Conservation (phyloP, 2,329 filamentous ascomycete species). For the Coniochaeta sp. region DNA sequence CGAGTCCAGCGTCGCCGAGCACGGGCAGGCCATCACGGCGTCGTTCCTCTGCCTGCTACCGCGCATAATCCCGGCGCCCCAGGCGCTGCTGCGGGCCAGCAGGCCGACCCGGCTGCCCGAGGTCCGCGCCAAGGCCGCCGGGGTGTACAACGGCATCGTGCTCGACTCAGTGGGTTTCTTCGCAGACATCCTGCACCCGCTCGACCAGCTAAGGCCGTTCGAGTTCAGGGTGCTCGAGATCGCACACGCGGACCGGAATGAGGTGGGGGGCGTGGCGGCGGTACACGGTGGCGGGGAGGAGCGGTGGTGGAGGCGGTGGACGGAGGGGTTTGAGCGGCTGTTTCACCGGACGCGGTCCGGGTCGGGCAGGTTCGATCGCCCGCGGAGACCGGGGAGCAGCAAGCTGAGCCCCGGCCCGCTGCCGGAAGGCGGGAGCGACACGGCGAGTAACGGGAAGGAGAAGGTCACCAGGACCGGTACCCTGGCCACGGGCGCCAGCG, state of each 20-base stretch:
- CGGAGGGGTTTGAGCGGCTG: slow-evolving; percentile 5
- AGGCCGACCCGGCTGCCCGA: slow-evolving; percentile 50
- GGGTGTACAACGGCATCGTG: slow-evolving; percentile 49
- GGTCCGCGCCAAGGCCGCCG: slow-evolving; percentile 45
- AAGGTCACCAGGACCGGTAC: background rate
- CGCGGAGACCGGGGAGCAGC: background rate
- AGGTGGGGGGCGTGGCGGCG: slow-evolving; percentile 12
- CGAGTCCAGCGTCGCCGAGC: slow-evolving; percentile 50
- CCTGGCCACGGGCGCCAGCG: slow-evolving; percentile 1
- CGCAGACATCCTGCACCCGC: slow-evolving; percentile 51
- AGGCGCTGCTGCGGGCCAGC: slow-evolving; percentile 50
- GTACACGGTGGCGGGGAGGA: background rate
- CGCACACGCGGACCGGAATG: slow-evolving; percentile 29
- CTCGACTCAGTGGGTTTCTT: slow-evolving; percentile 54
- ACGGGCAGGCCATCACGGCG: slow-evolving; percentile 52
- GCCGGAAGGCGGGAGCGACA: background rate
- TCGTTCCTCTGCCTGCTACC: slow-evolving; percentile 50
- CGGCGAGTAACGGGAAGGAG: background rate
- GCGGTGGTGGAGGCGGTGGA: background rate
- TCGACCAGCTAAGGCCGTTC: slow-evolving; percentile 40
- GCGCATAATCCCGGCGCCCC: slow-evolving; percentile 54
- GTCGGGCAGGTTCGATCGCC: background rate
- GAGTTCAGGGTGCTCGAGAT: slow-evolving; percentile 42
- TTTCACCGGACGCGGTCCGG: background rate
- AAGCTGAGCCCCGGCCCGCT: background rate